A percentile compares a stretch with the other conserved stretches of the same genome.
Conservation (phyloP, 805 yeast species). For the Priceomyces medius region DNA sequence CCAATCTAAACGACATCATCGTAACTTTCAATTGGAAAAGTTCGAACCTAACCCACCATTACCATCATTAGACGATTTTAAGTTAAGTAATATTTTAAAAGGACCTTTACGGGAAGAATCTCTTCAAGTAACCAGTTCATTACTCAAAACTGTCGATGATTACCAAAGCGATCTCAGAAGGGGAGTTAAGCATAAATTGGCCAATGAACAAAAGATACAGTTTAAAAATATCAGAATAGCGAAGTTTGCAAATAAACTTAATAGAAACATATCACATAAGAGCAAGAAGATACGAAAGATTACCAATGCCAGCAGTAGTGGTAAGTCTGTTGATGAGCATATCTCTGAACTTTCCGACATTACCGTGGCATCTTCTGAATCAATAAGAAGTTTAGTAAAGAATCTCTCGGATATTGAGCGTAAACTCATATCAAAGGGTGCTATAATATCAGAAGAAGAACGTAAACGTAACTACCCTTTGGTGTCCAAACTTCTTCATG, state of each 20-base stretch:
- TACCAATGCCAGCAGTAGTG: neutral
- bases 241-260: slow-evolving; percentile 24
- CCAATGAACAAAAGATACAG: slow-evolving; percentile 41
- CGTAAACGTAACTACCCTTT: slow-evolving; percentile 14
- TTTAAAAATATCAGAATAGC: slow-evolving; percentile 37
- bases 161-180: slow-evolving; percentile 37
- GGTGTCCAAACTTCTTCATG: slow-evolving; percentile 8
- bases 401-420: slow-evolving; percentile 14
- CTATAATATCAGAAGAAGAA: neutral
- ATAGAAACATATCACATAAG: slow-evolving; percentile 13
- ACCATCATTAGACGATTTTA: slow-evolving; percentile 32
- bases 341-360: slow-evolving; percentile 9
- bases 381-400: slow-evolving; percentile 13
- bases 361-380: slow-evolving; percentile 13
- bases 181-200: slow-evolving; percentile 32
- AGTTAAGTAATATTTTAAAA: slow-evolving; percentile 28
- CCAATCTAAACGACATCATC: neutral
- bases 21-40: slow-evolving; percentile 1
- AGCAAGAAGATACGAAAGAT: slow-evolving; percentile 10
- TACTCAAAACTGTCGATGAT: slow-evolving; percentile 25
- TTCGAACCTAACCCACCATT: slow-evolving; percentile 9
- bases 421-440: neutral
- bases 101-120: slow-evolving; percentile 26
- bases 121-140: slow-evolving; percentile 25
- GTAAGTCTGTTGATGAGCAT: slow-evolving; percentile 5